phyloP scores from a whole-genome alignment of 768 basidiomycete species.

The Mrakia gelida region DNA sequence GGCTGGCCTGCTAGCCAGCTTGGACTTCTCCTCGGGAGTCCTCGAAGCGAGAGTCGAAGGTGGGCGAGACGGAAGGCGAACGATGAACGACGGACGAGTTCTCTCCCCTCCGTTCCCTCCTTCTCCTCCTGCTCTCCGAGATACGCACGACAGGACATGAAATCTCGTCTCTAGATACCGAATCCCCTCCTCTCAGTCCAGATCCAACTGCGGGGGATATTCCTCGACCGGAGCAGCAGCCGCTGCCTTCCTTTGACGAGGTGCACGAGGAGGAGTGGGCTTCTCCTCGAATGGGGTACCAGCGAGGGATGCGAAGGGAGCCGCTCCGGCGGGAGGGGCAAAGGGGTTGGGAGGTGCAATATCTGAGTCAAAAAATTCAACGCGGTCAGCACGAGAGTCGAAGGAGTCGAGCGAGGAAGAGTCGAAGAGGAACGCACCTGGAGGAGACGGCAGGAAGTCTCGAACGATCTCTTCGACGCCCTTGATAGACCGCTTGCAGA shows the following conservation, averaged over 20 bases:
- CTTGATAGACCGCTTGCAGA: constrained; percentile 77
- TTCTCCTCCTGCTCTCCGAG: neutral
- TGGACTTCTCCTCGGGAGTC: no score
- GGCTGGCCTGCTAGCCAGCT: no score
- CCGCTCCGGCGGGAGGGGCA: neutral
- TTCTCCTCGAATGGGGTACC: neutral
- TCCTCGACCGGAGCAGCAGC: neutral
- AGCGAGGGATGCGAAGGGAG: neutral
- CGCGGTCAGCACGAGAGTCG: neutral
- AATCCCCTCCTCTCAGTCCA: neutral
- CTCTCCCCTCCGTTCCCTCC: no score
- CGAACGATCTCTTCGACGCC: constrained; percentile 64
- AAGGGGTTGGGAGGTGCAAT: neutral
- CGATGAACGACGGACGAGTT: no score
- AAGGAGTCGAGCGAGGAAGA: neutral
- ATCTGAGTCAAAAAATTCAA: neutral
- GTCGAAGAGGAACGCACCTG: neutral
- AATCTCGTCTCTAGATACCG: neutral
- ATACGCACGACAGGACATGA: neutral
- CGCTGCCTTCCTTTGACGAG: neutral
- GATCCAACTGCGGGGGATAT: constrained; percentile 1
- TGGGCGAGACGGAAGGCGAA: no score
- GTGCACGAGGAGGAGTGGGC: neutral
- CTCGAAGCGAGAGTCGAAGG: no score
- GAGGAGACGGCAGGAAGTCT: neutral